These are phyloP conservation scores for Cladosporium sphaerospermum DNA, from an alignment of 2,329 filamentous ascomycete species.

Conservation along the genomic window DNA sequence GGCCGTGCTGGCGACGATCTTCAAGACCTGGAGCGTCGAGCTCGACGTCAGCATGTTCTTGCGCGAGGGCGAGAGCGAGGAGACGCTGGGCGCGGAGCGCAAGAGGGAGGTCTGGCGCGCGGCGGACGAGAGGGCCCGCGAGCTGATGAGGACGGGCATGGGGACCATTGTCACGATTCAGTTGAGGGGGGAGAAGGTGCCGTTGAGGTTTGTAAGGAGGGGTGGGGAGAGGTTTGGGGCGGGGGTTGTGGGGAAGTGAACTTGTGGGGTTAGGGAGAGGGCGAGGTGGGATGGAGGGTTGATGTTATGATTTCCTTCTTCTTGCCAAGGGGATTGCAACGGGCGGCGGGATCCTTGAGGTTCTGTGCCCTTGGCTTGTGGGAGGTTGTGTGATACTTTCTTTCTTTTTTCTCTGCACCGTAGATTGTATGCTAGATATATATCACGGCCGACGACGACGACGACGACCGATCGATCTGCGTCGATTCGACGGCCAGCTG, in stretches of 20 bases:
- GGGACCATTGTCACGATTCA: slow-evolving; percentile 66
- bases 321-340: no score
- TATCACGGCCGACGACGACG: no score
- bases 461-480: background rate
- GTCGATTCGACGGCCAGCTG: no score
- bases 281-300: no score
- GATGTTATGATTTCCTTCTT: no score
- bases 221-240: slow-evolving; percentile 53
- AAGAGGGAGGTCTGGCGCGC: slow-evolving; percentile 53
- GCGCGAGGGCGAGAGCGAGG: slow-evolving; percentile 37
- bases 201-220: slow-evolving; percentile 61
- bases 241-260: background rate
- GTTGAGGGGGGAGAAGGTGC: slow-evolving; percentile 57
- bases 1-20: slow-evolving; percentile 47
- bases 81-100: slow-evolving; percentile 40
- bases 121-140: slow-evolving; percentile 51
- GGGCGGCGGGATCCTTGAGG: no score
- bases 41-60: slow-evolving; percentile 53
- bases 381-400: no score
- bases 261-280: no score
- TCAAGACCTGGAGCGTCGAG: slow-evolving; percentile 59
- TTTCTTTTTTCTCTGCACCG: no score
- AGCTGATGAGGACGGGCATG: slow-evolving; percentile 49
- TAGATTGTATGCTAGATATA: no score
- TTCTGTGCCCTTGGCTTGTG: no score